phyloP scores from a whole-genome alignment of 306 rosid genomes.

The Glycine tomentella region DNA sequence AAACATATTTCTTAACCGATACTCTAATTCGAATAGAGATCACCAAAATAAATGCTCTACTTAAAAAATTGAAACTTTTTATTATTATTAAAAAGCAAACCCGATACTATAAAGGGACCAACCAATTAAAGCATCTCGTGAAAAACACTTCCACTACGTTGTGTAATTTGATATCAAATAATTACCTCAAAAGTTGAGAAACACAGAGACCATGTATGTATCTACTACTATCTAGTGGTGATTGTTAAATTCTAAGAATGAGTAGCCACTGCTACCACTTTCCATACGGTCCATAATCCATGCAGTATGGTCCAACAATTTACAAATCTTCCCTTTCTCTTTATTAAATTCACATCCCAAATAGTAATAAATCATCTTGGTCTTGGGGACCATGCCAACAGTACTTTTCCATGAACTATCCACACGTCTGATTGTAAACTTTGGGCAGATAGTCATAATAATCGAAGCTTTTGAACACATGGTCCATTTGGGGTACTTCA shows the following conservation, averaged over 20 bases:
- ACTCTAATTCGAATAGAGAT: too few relatives aligned
- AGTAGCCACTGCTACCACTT: conserved; percentile 1
- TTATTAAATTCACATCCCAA: background rate
- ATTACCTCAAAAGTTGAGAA: conserved; percentile 3
- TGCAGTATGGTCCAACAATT: background rate
- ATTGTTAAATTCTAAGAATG: background rate
- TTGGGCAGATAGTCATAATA: background rate
- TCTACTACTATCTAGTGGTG: background rate
- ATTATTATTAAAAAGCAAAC: too few relatives aligned
- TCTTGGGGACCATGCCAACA: conserved; percentile 13
- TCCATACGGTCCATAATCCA: background rate
- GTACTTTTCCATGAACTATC: background rate
- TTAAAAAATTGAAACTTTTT: too few relatives aligned
- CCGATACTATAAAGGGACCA: too few relatives aligned
- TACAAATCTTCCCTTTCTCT: background rate
- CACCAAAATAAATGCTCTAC: too few relatives aligned
- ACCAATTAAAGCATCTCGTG: background rate
- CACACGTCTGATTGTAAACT: background rate
- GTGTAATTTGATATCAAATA: background rate
- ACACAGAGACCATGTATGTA: background rate
- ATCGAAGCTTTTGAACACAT: background rate
- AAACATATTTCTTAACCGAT: too few relatives aligned
- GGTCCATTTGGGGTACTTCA: conserved; percentile 18
- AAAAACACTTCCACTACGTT: background rate
- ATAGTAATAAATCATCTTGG: background rate